phyloP scores from a whole-genome alignment of 2,329 filamentous ascomycete genomes.

The Sphaerostilbella broomeana region DNA sequence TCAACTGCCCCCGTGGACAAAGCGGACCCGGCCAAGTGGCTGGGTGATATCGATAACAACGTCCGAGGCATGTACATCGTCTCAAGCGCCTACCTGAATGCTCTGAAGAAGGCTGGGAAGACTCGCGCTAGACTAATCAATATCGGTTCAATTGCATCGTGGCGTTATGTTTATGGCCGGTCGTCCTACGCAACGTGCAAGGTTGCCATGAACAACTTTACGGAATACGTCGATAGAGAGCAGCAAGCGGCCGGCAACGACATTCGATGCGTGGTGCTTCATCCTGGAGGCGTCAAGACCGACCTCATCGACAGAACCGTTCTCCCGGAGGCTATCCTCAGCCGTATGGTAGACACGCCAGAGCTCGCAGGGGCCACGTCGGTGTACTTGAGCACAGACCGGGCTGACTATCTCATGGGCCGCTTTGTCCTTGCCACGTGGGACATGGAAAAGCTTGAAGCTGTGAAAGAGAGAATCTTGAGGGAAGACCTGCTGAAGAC shows the following conservation, averaged over 20 bases:
- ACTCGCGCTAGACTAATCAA: slow-evolving; percentile 5
- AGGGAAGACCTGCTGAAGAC: slow-evolving; percentile 1
- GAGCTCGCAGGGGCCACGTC: background rate
- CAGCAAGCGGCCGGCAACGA: slow-evolving; percentile 1
- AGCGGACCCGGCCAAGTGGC: slow-evolving; percentile 1
- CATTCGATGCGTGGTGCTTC: background rate
- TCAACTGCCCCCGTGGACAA: slow-evolving; percentile 2
- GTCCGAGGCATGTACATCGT: slow-evolving; percentile 6
- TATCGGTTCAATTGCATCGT: slow-evolving; percentile 2
- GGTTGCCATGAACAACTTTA: slow-evolving; percentile 3
- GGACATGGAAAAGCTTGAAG: slow-evolving; percentile 6
- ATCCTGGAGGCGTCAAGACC: slow-evolving; percentile 1
- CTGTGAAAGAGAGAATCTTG: background rate
- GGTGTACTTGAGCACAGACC: slow-evolving; percentile 1
- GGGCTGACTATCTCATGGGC: background rate
- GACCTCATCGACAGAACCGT: slow-evolving; percentile 2
- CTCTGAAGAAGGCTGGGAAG: background rate
- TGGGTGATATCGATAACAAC: slow-evolving; percentile 4
- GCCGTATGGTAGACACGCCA: background rate
- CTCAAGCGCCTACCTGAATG: background rate
- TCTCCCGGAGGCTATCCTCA: background rate
- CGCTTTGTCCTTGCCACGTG: background rate
- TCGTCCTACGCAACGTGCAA: background rate
- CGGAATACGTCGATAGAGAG: slow-evolving; percentile 2
- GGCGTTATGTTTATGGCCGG: slow-evolving; percentile 1